Percentiles rank a stretch among this genome's conserved stretches.
Conservation (phyloP, 176 grass and related monocot genomes). For the Oryza glumipatula region DNA sequence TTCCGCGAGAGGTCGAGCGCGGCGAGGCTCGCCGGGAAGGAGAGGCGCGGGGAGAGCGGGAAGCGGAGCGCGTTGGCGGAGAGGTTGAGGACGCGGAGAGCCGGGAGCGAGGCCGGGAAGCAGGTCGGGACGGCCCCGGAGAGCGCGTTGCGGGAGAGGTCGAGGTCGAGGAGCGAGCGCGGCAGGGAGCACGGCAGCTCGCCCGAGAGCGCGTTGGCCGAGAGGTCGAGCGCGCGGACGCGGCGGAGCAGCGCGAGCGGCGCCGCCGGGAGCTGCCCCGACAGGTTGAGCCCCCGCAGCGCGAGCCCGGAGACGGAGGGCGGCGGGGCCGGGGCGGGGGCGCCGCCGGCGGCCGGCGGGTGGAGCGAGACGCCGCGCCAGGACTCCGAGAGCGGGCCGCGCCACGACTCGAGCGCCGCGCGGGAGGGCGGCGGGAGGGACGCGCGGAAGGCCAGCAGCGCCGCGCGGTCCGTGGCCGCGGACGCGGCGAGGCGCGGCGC, state of each 20-base stretch:
- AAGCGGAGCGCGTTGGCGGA: slow-evolving; percentile 70
- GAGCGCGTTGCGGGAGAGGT: slow-evolving; percentile 75
- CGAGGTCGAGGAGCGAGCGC: slow-evolving; percentile 52
- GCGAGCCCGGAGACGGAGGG: slow-evolving; percentile 43
- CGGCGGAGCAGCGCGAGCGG: slow-evolving; percentile 56
- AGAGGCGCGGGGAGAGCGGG: slow-evolving; percentile 78
- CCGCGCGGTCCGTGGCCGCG: slow-evolving; percentile 44
- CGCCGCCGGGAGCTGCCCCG: slow-evolving; percentile 35
- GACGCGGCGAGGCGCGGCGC: not conserved
- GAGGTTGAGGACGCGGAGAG: slow-evolving; percentile 69
- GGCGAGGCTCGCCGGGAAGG: slow-evolving; percentile 71
- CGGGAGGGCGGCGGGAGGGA: slow-evolving; percentile 31
- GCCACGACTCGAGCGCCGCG: slow-evolving; percentile 50
- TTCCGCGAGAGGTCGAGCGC: slow-evolving; percentile 81
- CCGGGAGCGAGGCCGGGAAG: slow-evolving; percentile 51
- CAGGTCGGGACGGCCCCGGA: slow-evolving; percentile 71
- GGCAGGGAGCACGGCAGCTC: slow-evolving; percentile 67
- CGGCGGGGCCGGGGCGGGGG: not conserved
- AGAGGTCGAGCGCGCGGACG: slow-evolving; percentile 54
- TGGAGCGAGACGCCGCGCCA: slow-evolving; percentile 64
- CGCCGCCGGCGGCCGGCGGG: not conserved
- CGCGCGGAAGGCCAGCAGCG: slow-evolving; percentile 52
- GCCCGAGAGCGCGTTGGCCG: slow-evolving; percentile 53
- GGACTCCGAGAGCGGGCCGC: slow-evolving; percentile 49
- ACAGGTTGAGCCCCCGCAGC: slow-evolving; percentile 45